phyloP scores from a whole-genome alignment of 768 basidiomycete species.

The Collybia nuda region DNA sequence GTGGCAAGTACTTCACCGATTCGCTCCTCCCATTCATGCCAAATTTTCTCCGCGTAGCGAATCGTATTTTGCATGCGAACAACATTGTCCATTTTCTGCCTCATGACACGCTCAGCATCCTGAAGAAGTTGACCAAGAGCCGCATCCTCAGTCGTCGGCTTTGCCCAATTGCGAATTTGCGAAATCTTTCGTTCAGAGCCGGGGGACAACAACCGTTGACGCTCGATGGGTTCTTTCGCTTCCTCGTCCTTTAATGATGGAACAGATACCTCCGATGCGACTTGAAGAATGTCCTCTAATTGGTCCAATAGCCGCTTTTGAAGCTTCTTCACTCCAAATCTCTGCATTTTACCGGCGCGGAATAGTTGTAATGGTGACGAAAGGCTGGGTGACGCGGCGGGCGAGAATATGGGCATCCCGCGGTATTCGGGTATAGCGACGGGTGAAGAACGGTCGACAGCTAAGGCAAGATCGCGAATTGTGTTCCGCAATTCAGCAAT shows the following conservation, averaged over 20 bases:
- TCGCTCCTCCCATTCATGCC: conserved; percentile 95
- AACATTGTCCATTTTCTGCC: conserved; percentile 93
- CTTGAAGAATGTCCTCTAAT: conserved; percentile 81
- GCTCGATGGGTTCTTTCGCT: conserved; percentile 86
- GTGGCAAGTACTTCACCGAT: conserved; percentile 67
- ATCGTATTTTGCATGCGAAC: conserved; percentile 97
- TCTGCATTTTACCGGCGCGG: conserved; percentile 75
- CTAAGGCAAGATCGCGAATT: conserved; percentile 72
- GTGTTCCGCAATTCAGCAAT: conserved; percentile 85
- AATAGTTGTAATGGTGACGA: conserved; percentile 79
- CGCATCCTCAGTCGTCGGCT: conserved; percentile 81
- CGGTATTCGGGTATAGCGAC: conserved; percentile 75
- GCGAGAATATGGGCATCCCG: conserved; percentile 80
- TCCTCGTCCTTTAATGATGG: conserved; percentile 93
- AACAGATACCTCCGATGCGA: conserved; percentile 78
- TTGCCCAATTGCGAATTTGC: conserved; percentile 82
- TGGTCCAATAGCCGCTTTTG: conserved; percentile 81
- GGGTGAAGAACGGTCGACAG: conserved; percentile 77
- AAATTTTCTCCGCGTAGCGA: conserved; percentile 93
- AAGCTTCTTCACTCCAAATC: conserved; percentile 77
- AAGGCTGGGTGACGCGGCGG: conserved; percentile 68
- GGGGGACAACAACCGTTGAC: conserved; percentile 87
- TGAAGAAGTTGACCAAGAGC: conserved; percentile 81
- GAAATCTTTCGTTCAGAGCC: conserved; percentile 86
- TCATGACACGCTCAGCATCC: conserved; percentile 87